phyloP scores from a whole-genome alignment of 2,329 filamentous ascomycete species.

The Pyrenochaeta sp. region DNA sequence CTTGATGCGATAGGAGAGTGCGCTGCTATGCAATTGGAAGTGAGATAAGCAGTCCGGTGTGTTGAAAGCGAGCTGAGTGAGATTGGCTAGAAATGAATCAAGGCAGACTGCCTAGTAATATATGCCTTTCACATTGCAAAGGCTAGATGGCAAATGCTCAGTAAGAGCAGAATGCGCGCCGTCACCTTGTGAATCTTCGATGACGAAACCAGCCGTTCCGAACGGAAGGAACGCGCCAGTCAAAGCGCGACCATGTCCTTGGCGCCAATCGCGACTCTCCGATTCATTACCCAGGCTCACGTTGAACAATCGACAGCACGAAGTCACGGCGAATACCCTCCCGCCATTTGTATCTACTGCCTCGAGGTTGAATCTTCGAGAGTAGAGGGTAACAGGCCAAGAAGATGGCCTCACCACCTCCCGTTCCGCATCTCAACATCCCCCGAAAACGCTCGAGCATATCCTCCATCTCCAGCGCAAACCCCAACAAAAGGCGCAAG shows the following conservation, averaged over 20 bases:
- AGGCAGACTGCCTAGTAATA: constrained; percentile 1
- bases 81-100: neutral
- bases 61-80: neutral
- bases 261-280: constrained; percentile 23
- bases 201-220: constrained; percentile 38
- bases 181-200: constrained; percentile 16
- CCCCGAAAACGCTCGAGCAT: constrained; percentile 71
- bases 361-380: neutral
- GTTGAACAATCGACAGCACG: neutral
- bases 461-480: constrained; percentile 55
- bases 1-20: neutral
- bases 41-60: neutral
- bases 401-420: constrained; percentile 69
- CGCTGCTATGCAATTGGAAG: neutral
- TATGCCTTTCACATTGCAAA: constrained; percentile 12
- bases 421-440: constrained; percentile 61
- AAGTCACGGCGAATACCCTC: neutral
- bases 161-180: constrained; percentile 13
- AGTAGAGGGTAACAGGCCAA: neutral
- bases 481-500: constrained; percentile 71
- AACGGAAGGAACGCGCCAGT: constrained; percentile 23
- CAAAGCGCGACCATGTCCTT: constrained; percentile 15
- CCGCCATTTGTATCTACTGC: neutral
- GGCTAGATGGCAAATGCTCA: constrained; percentile 18
- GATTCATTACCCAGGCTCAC: neutral